Conservation (phyloP, 768 basidiomycete species). For the Leccinum pellstonianum region DNA sequence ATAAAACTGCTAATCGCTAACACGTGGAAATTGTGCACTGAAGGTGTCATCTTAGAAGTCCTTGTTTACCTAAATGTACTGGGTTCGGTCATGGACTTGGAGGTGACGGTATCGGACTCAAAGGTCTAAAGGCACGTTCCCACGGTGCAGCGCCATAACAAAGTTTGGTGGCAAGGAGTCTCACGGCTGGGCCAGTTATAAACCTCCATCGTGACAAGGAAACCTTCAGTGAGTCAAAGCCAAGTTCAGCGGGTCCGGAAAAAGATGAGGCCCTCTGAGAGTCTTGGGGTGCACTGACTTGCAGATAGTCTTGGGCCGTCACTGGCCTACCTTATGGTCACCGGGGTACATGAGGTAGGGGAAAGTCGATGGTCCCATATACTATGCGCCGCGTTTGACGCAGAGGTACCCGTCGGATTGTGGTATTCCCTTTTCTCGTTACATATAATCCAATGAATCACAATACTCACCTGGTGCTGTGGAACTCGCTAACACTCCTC, state of each 20-base stretch:
- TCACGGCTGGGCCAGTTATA: not conserved
- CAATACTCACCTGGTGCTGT: not conserved
- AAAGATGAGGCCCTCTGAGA: not conserved
- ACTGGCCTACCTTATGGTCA: not conserved
- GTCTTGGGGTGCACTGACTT: not conserved
- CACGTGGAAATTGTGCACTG: no score
- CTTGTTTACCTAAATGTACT: no score
- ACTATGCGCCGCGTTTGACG: not conserved
- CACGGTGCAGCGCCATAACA: no score
- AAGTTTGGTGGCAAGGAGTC: no score
- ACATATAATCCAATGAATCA: not conserved
- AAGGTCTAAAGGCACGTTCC: no score
- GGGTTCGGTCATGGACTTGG: no score
- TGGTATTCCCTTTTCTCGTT: not conserved
- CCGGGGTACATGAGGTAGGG: not conserved
- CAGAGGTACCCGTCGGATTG: not conserved
- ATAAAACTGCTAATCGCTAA: no score
- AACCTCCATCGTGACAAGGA: not conserved
- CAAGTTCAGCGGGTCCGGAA: not conserved
- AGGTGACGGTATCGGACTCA: no score
- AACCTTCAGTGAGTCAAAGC: no score
- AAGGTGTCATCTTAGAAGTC: not conserved
- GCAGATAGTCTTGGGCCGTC: not conserved
- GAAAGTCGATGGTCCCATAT: not conserved
- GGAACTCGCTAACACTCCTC: not conserved